Evolutionary conservation across 148 eudicot species (phyloP).

Genomic region (Euryodendron excelsum): DNA sequence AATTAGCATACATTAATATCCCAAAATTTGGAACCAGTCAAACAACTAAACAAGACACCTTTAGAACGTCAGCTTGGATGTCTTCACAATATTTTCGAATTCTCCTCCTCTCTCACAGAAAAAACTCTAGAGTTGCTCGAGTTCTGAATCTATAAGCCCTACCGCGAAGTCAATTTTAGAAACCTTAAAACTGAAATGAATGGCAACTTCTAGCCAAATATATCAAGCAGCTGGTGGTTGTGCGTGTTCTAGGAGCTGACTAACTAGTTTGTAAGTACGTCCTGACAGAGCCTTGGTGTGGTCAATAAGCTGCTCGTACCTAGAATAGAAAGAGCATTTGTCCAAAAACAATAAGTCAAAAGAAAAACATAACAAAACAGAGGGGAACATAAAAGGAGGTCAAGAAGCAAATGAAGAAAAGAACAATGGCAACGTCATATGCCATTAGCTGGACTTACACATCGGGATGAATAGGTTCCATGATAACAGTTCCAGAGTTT

Average conservation of each 20-base stretch:
- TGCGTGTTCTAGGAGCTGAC: slow-evolving; percentile 72
- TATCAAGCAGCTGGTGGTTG: slow-evolving; percentile 65
- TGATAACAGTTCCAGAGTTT: slow-evolving; percentile 63
- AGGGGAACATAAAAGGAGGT: background rate
- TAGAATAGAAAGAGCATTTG: slow-evolving; percentile 21
- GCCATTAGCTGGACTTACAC: slow-evolving; percentile 55
- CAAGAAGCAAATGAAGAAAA: background rate
- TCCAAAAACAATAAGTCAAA: background rate
- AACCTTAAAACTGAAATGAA: background rate
- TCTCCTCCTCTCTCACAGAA: background rate
- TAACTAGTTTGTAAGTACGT: slow-evolving; percentile 78
- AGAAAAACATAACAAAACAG: background rate
- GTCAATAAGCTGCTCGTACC: slow-evolving; percentile 97
- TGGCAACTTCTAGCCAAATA: slow-evolving; percentile 3
- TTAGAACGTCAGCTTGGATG: too few relatives aligned
- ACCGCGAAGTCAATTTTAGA: background rate
- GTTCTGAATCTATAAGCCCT: background rate
- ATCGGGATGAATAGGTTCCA: slow-evolving; percentile 79
- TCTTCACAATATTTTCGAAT: too few relatives aligned
- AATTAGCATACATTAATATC: background rate
- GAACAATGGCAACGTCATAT: background rate
- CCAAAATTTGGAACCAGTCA: background rate
- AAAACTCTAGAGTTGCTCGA: background rate
- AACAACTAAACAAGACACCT: background rate
- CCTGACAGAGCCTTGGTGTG: slow-evolving; percentile 78